Evolutionary conservation across 345 rosid species (phyloP), one percentile per base, ranked within the genome.

Genomic region (Heritiera littoralis): DNA sequence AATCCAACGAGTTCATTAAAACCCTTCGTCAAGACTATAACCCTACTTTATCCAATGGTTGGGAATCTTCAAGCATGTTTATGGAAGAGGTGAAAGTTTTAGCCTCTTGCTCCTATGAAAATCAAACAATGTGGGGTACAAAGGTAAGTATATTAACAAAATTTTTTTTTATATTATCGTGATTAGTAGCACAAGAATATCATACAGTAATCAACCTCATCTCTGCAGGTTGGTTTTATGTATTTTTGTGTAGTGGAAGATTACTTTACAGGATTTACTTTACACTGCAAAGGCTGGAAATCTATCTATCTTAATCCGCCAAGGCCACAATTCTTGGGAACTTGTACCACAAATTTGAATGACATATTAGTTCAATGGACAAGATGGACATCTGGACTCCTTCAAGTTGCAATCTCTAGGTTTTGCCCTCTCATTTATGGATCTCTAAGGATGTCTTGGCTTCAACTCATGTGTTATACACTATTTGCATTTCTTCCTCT

Each of bases 171-270:
- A 23, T 23, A 23, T 23, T 23, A 23, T 23, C 28, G 28, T 23
- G 28, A 23, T 4, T 4, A 38, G 4, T 38, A 1, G 3, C 23
- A 56, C 2, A 18, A 56, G 3, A 56, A 65, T 65, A 12, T 64
- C 5, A 15, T 17, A 65, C 13, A 2, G n/a, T 41, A 5, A n/a
- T 68, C 2, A 6, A 13, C 5, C 10, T 14, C 4, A 15, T 66
- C 4, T 48, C 28, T 23, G 56, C 80, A 88, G 91, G 84, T 89
- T 1, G 87, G 91, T 6, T 87, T 87, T 60, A 8, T 64, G 81
- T 85, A 89, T 64, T 3, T 58, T 43, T 76, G 81, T n/a, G 84
- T 89, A 30, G 35, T 80, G 9, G 91, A 89, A 78, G 91, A 89
- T 77, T 74, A 14, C 74, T 81, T 87, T 71, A 89, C 90, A 2